Percentiles rank a stretch among this genome's conserved stretches.
phyloP scores from a whole-genome alignment of 2,329 filamentous ascomycete genomes.

The Sporothrix curviconia region DNA sequence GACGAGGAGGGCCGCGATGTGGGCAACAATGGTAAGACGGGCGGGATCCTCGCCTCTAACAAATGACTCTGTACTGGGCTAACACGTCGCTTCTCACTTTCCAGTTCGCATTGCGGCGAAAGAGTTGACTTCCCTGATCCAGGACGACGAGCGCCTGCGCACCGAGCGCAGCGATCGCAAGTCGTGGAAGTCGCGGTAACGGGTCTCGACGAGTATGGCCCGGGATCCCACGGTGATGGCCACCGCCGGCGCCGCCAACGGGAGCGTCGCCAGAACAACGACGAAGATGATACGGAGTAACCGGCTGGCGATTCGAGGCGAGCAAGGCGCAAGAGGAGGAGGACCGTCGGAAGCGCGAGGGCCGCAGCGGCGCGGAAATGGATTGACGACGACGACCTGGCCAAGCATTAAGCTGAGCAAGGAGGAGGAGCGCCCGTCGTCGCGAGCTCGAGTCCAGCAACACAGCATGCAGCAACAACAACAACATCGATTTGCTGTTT shows the following conservation, averaged over 20 bases:
- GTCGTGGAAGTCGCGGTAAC: conserved; percentile 96
- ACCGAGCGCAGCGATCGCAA: conserved; percentile 86
- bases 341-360: conserved; percentile 67
- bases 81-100: conserved; percentile 18
- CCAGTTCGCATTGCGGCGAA: conserved; percentile 91
- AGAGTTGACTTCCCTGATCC: conserved; percentile 82
- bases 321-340: conserved; percentile 95
- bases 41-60: background rate
- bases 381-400: conserved; percentile 78
- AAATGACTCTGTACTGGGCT: no score
- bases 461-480: conserved; percentile 23
- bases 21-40: conserved; percentile 77
- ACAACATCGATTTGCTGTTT: conserved; percentile 62
- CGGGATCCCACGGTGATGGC: conserved; percentile 31
- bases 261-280: conserved; percentile 45
- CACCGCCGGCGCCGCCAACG: conserved; percentile 37
- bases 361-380: conserved; percentile 47
- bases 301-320: conserved; percentile 80
- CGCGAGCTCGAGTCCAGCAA: conserved; percentile 72
- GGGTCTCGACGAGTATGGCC: conserved; percentile 76
- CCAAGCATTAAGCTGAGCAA: conserved; percentile 89
- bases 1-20: conserved; percentile 95
- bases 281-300: conserved; percentile 91
- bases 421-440: conserved; percentile 84
- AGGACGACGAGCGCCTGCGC: conserved; percentile 88